These are phyloP conservation scores for Flaveria bidentis DNA, from an alignment of 129 eudicot genomes.

Conservation along the genomic window DNA sequence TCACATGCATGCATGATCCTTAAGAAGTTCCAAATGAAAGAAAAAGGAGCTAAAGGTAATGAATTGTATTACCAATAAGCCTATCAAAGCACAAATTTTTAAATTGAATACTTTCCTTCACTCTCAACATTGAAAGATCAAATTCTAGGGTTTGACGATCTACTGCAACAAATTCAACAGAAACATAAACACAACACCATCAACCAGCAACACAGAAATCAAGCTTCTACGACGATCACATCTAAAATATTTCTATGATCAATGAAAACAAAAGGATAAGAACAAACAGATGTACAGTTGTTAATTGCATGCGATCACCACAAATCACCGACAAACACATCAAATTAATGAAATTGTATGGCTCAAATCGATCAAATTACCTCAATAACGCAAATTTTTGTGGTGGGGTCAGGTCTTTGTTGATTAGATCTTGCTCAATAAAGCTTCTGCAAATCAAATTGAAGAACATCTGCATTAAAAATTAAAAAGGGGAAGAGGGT, in stretches of 20 bases:
- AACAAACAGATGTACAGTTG: constrained; percentile 27
- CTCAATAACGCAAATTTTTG: background rate
- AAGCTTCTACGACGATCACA: constrained; percentile 19
- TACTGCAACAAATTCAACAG: constrained; percentile 12
- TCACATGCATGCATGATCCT: constrained; percentile 10
- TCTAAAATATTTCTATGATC: constrained; percentile 2
- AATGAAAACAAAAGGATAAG: constrained; percentile 8
- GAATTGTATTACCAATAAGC: background rate
- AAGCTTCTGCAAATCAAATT: background rate
- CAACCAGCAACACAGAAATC: constrained; percentile 7
- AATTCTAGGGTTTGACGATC: constrained; percentile 37
- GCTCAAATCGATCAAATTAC: constrained; percentile 18
- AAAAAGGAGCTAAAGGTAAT: background rate
- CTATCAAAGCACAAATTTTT: background rate
- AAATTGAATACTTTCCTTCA: background rate
- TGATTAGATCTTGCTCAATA: constrained; percentile 11
- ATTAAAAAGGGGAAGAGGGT: constrained; percentile 37
- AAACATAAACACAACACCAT: constrained; percentile 19
- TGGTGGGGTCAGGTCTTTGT: background rate
- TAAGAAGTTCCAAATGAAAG: background rate
- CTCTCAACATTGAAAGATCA: constrained; percentile 11
- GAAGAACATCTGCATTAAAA: constrained; percentile 20
- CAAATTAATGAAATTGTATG: background rate
- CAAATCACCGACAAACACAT: constrained; percentile 25
- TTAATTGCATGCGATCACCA: constrained; percentile 35